A percentile compares a stretch with the other conserved stretches of the same genome.
phyloP scores from a whole-genome alignment of 495 filamentous ascomycete genomes.

The Annulohypoxylon stygium region DNA sequence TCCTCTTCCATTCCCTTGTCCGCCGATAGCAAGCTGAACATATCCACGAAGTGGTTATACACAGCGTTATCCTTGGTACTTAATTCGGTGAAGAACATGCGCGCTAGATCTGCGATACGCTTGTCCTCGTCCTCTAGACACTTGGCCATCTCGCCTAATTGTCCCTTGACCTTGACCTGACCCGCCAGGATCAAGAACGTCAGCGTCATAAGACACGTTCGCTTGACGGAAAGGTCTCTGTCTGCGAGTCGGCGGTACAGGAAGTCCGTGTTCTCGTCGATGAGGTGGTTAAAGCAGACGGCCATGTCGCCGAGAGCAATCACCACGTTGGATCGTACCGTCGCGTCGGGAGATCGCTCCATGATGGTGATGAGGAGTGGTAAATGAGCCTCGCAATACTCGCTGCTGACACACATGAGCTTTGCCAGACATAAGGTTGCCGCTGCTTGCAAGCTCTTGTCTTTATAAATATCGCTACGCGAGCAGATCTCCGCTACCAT shows the following conservation, averaged over 20 bases:
- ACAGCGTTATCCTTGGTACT: conserved; percentile 98
- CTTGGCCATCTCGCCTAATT: conserved; percentile 99
- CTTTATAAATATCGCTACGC: conserved; percentile 90
- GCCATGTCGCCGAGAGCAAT: conserved; percentile 99
- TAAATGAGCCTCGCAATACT: conserved; percentile 95
- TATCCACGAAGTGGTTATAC: conserved; percentile 99
- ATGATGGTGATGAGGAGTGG: conserved; percentile 97
- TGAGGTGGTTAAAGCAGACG: conserved; percentile 98
- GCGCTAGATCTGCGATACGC: conserved; percentile 88
- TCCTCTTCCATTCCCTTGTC: conserved; percentile 84
- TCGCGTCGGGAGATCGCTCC: conserved; percentile 89
- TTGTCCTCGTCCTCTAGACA: conserved; percentile 96
- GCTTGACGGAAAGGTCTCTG: conserved; percentile 87
- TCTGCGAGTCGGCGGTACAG: conserved; percentile 94
- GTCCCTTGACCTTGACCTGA: conserved; percentile 99
- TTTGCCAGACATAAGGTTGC: conserved; percentile 98
- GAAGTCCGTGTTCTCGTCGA: conserved; percentile 99
- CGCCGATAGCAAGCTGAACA: conserved; percentile 93
- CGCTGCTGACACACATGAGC: conserved; percentile 94
- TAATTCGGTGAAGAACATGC: conserved; percentile 99
- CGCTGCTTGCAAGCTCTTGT: conserved; percentile 88
- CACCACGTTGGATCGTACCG: conserved; percentile 93
- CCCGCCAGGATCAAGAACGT: conserved; percentile 98
- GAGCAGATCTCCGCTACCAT: conserved; percentile 92
- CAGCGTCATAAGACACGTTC: conserved; percentile 97